Evolutionary conservation across 179 eudicot genomes (phyloP).

Genomic region (Kewa caespitosa): DNA sequence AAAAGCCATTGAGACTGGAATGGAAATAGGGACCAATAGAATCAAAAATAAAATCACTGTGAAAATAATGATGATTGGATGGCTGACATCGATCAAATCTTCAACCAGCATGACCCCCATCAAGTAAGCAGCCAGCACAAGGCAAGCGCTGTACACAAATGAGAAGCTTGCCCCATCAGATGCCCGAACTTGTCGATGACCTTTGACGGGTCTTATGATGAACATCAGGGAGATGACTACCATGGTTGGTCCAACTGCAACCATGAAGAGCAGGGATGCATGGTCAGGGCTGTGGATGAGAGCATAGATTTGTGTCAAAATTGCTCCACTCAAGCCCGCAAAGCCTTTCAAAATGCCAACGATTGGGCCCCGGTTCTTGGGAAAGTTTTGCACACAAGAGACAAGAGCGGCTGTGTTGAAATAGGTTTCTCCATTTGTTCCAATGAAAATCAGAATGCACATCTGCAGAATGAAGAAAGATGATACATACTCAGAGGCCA

Average conservation of each 20-base stretch:
- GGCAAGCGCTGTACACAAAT: slow-evolving; percentile 66
- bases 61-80: slow-evolving; percentile 49
- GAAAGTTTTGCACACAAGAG: slow-evolving; percentile 67
- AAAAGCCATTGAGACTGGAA: slow-evolving; percentile 52
- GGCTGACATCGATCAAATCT: slow-evolving; percentile 64
- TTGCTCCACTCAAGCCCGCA: slow-evolving; percentile 72
- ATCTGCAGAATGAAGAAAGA: slow-evolving; percentile 49
- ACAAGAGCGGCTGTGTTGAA: slow-evolving; percentile 63
- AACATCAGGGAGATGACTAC: slow-evolving; percentile 76
- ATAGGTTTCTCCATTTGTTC: slow-evolving; percentile 61
- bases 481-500: slow-evolving; percentile 8
- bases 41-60: slow-evolving; percentile 55
- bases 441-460: slow-evolving; percentile 63
- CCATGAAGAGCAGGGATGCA: slow-evolving; percentile 86
- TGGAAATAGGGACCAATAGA: slow-evolving; percentile 52
- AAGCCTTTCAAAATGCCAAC: slow-evolving; percentile 66
- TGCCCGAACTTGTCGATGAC: slow-evolving; percentile 72
- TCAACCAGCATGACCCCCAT: slow-evolving; percentile 90
- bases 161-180: slow-evolving; percentile 70
- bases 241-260: slow-evolving; percentile 93
- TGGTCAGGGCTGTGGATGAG: slow-evolving; percentile 66
- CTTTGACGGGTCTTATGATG: slow-evolving; percentile 78
- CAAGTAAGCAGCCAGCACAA: slow-evolving; percentile 77
- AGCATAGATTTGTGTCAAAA: slow-evolving; percentile 52
- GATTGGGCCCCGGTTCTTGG: slow-evolving; percentile 60